Evolutionary conservation across 2,329 filamentous ascomycete species (phyloP), one percentile per base, ranked within the genome.

Genomic region (Penicillium paneum): DNA sequence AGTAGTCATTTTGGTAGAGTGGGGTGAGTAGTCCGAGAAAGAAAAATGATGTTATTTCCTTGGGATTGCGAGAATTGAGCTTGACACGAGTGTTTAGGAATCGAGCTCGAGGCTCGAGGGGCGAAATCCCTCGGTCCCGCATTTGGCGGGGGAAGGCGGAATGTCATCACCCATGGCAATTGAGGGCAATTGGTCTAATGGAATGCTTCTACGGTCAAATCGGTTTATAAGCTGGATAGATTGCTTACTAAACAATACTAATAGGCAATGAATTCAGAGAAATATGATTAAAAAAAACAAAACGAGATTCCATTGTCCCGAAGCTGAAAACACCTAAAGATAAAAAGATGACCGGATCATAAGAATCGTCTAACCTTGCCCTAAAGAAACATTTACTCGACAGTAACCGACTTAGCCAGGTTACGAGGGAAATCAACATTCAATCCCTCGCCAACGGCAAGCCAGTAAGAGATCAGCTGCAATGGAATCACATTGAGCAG

Each of bases 351-450:
- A 54, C 52, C 40, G 40, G 46, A 62, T 64, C 62, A 61, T 64
- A 39, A 59, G 52, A 59, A 57, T 64, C 61, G 58, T 64, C 60
- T 64, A 64, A 54, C 17, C 51, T 43, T 21, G 52, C 39, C 35
- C 48, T 35, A 47, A 49, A 49, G 48, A 49, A 48, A 46, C 19
- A 38, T 61, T 81, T 93, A 99, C 85, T 99, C 94, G 65, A 99
- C 94, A 61, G 94, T 99, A 62, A 99, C 94, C 61, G 91, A 96
- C 86, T 99, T 99, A 75, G 94, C 94, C 79, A 99, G 79, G 81
- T 99, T 99, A 71, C 94, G 89, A 55, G 94, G 94, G 85, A 97
- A 97, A 74, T 99, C 94, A 57, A 99, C 94, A 74, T 99, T 97
- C 64, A 97, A 81, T 49, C 92, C 93, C 80, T 96, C 94, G 64